These are phyloP conservation scores for Coffea humblotiana DNA, from an alignment of 305 asterid species.

Conservation along the genomic window DNA sequence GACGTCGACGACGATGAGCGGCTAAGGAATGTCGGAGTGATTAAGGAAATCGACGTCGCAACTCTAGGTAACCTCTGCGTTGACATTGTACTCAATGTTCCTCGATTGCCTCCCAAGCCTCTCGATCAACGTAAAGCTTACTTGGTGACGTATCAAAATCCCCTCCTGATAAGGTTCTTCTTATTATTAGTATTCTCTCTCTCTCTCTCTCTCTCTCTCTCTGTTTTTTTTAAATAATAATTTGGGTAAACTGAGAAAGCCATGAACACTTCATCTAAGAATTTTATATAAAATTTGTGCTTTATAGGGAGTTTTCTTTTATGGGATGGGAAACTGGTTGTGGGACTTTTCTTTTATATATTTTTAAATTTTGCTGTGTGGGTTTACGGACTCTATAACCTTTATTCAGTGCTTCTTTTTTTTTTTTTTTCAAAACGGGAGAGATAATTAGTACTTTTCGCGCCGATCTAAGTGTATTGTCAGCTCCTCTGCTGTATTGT, in stretches of 20 bases:
- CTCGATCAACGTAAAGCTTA: conserved; percentile 61
- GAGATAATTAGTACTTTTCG: background rate
- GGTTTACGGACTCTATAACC: background rate
- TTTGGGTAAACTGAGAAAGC: too few species aligned
- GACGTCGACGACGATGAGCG: conserved; percentile 36
- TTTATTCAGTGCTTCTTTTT: background rate
- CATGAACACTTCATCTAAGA: too few species aligned
- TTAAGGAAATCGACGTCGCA: conserved; percentile 77
- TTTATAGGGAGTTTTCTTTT: too few species aligned
- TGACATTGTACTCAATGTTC: conserved; percentile 87
- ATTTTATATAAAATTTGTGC: too few species aligned
- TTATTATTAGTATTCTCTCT: too few species aligned
- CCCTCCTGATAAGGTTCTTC: conserved; percentile 83
- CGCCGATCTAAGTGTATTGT: background rate
- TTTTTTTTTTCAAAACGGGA: too few species aligned
- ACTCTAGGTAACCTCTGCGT: conserved; percentile 91
- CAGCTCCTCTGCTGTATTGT: too few species aligned
- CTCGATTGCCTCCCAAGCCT: conserved; percentile 73
- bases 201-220: too few species aligned
- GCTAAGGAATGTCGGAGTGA: conserved; percentile 24
- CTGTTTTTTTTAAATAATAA: too few species aligned
- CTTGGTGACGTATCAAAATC: conserved; percentile 67
- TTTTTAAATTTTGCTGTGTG: background rate
- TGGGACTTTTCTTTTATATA: background rate
- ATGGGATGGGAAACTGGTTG: too few species aligned